These are phyloP conservation scores for Aspergillus kassunensis DNA, from an alignment of 495 filamentous ascomycete species.

Conservation along the genomic window DNA sequence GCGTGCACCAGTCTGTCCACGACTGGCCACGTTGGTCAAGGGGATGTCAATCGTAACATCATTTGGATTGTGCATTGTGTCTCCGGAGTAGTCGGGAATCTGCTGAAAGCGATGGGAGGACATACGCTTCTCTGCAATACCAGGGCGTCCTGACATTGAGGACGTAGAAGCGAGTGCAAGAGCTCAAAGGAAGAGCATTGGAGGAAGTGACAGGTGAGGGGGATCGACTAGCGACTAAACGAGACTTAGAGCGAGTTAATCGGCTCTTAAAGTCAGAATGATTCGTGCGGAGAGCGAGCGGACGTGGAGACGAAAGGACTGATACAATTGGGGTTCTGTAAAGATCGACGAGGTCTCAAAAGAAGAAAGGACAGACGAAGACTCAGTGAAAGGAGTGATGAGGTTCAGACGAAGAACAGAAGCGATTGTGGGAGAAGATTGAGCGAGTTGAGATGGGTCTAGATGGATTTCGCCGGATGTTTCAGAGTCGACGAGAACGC, in stretches of 20 bases:
- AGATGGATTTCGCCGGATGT: neutral
- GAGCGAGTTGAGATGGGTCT: neutral
- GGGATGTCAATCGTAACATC: conserved; percentile 61
- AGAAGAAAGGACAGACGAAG: neutral
- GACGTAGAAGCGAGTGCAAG: neutral
- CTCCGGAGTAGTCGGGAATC: conserved; percentile 36
- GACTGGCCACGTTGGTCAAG: conserved; percentile 39
- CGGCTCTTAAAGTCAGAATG: neutral
- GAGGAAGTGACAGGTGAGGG: conserved; percentile 7
- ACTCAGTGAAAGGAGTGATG: neutral
- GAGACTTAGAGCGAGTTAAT: neutral
- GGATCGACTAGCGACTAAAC: conserved; percentile 5
- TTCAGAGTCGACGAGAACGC: neutral
- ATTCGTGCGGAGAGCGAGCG: conserved; percentile 13
- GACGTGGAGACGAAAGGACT: neutral
- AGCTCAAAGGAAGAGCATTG: conserved; percentile 3
- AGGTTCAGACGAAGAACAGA: neutral
- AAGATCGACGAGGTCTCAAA: neutral
- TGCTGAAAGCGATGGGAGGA: conserved; percentile 45
- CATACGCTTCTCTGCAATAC: conserved; percentile 35
- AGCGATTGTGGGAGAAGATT: neutral
- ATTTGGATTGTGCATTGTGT: conserved; percentile 45
- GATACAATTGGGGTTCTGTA: conserved; percentile 1
- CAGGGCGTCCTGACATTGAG: conserved; percentile 32
- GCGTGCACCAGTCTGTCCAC: conserved; percentile 42